Evolutionary conservation across 768 basidiomycete genomes (phyloP), one percentile per base, ranked within the genome.

Genomic region (Leucosporidium creatinivorum): DNA sequence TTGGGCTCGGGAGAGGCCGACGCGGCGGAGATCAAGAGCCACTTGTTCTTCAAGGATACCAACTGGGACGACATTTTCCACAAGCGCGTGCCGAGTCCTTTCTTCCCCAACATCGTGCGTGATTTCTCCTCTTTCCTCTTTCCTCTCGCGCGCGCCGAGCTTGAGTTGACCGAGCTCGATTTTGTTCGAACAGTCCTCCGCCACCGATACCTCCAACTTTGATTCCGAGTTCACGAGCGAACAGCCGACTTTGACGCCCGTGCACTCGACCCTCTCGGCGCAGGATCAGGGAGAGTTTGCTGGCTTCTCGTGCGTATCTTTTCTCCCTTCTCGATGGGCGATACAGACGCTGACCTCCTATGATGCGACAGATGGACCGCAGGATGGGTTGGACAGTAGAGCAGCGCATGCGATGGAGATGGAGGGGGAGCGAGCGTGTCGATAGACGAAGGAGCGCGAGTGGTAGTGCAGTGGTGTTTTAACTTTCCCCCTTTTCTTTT

Each of bases 11-110:
- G 86, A 23, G 90, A 92, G 77, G 85, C 86, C 66, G 96, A 98
- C 73, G 96, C 96, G 1, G 89, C 91, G 75, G 94, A 97, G 74
- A 94, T 99, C 81, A 99, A 99, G 80, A 83, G 85, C 63, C 96
- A 98, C 77, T 86, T 92, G 5, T 99, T 98, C 85, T 99, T 99
- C 84, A 93, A 93, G 79, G 96, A 98, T 77, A 89, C 94, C 58
- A 97, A 80, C 80, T 99, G 88, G 78, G 96, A 98, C 72, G 94
- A 97, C 78, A 89, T 99, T n/a, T 78, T 94, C 72, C 83, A 96
- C 81, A 98, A 98, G 80, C 90, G 93, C 67, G 92, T 98, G 75
- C 93, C 93, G 26, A 90, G 93, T 26, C 91, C 94, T 5, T 99
- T 97, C 81, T 93, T 91, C 85, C 96, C 96, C 21, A 89, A 87